phyloP scores from a whole-genome alignment of 805 yeast species.

The Cyberlindnera meyerae region DNA sequence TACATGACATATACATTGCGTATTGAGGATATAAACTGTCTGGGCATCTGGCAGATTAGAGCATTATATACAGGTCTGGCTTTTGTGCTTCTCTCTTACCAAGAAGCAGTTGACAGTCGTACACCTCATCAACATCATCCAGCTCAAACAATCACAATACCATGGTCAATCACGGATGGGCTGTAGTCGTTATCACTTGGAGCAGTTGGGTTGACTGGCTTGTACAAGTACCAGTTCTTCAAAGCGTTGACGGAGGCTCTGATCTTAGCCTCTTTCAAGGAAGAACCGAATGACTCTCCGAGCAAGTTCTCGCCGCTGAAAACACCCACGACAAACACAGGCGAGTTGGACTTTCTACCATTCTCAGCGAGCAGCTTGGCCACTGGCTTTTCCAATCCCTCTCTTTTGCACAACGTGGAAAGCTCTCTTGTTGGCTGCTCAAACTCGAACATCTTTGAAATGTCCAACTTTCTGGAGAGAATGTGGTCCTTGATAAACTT shows the following conservation, averaged over 20 bases:
- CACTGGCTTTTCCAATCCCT: slow-evolving; percentile 68
- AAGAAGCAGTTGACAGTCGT: too few relatives aligned
- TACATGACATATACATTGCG: too few relatives aligned
- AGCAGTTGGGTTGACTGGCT: slow-evolving; percentile 58
- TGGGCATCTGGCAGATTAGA: too few relatives aligned
- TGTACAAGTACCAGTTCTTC: slow-evolving; percentile 87
- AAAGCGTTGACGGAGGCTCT: slow-evolving; percentile 89
- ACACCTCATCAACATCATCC: too few relatives aligned
- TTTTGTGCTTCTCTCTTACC: too few relatives aligned
- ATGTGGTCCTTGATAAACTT: slow-evolving; percentile 70
- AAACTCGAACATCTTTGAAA: slow-evolving; percentile 71
- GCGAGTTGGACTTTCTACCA: slow-evolving; percentile 79
- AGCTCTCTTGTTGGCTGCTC: slow-evolving; percentile 83
- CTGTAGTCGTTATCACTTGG: slow-evolving; percentile 53
- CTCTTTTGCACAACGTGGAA: slow-evolving; percentile 68
- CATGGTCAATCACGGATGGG: slow-evolving; percentile 39
- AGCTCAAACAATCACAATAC: slow-evolving; percentile 39
- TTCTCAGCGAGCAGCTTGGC: slow-evolving; percentile 87
- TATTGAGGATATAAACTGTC: too few relatives aligned
- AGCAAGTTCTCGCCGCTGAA: slow-evolving; percentile 77
- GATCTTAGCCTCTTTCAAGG: slow-evolving; percentile 85
- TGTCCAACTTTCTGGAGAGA: slow-evolving; percentile 75
- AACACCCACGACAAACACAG: slow-evolving; percentile 88
- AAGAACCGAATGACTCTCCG: slow-evolving; percentile 93
- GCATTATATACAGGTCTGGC: too few relatives aligned